phyloP scores from a whole-genome alignment of 208 protist species.

The Trypanosomatidae sp. region DNA sequence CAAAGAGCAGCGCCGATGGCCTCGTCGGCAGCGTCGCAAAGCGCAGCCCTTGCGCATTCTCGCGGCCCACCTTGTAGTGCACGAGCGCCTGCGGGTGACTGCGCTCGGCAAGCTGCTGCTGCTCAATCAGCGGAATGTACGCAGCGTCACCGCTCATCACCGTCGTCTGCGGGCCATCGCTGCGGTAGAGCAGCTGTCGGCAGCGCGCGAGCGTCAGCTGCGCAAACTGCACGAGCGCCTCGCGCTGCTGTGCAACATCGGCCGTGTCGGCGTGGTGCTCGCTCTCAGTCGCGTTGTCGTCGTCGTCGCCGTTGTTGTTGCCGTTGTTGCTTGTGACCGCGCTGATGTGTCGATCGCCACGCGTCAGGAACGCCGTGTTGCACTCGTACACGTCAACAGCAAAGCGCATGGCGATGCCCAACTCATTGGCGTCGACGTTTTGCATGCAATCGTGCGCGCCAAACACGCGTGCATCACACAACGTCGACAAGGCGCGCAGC shows the following conservation, averaged over 20 bases:
- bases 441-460: constrained; percentile 16
- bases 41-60: constrained; percentile 59
- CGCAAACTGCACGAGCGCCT: constrained; percentile 16
- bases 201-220: constrained; percentile 34
- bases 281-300: no score
- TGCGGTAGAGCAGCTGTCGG: constrained; percentile 37
- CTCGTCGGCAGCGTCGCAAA: constrained; percentile 21
- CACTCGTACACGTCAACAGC: constrained; percentile 26
- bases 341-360: no score
- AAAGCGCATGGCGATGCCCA: constrained; percentile 46
- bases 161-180: constrained; percentile 18
- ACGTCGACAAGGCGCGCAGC: constrained; percentile 11
- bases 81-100: constrained; percentile 37
- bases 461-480: constrained; percentile 29
- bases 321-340: no score
- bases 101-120: constrained; percentile 45
- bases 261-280: neutral
- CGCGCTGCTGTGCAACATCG: neutral
- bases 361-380: no score
- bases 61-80: constrained; percentile 54
- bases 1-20: constrained; percentile 22
- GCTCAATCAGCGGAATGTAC: constrained; percentile 49
- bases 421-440: constrained; percentile 44
- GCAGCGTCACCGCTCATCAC: constrained; percentile 59
- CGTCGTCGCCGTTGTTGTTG: no score